Conservation (phyloP, 768 basidiomycete species). For the Cyathus striatus region DNA sequence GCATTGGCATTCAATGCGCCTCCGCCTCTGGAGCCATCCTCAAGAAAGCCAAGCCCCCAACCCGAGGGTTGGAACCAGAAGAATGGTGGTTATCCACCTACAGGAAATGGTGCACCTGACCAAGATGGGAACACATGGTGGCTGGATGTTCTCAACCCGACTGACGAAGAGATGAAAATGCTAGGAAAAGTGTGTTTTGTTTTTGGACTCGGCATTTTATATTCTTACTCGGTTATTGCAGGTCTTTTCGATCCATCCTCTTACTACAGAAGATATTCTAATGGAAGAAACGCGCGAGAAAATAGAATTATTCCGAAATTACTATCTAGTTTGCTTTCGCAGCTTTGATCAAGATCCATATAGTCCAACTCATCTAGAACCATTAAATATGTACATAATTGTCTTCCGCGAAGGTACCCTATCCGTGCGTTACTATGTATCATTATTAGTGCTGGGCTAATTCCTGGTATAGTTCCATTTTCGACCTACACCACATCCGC, state of each 20-base stretch:
- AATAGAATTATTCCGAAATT: slow-evolving; percentile 98
- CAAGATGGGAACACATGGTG: slow-evolving; percentile 90
- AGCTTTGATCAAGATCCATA: slow-evolving; percentile 99
- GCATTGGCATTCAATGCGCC: slow-evolving; percentile 12
- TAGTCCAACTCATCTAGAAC: slow-evolving; percentile 94
- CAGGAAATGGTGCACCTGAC: slow-evolving; percentile 19
- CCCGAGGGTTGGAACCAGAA: not conserved
- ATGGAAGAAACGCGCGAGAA: slow-evolving; percentile 99
- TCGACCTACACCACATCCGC: slow-evolving; percentile 93
- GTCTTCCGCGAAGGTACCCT: slow-evolving; percentile 96
- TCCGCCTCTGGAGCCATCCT: not conserved
- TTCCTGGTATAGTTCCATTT: slow-evolving; percentile 79
- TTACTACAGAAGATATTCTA: slow-evolving; percentile 98
- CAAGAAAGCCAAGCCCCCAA: not conserved
- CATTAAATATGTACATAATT: slow-evolving; percentile 99
- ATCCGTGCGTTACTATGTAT: slow-evolving; percentile 53
- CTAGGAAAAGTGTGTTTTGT: slow-evolving; percentile 69
- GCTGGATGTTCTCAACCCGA: slow-evolving; percentile 90
- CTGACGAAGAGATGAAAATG: slow-evolving; percentile 98
- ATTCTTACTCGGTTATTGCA: slow-evolving; percentile 19
- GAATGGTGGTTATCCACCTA: not conserved
- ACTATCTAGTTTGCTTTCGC: slow-evolving; percentile 98
- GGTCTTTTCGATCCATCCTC: slow-evolving; percentile 96
- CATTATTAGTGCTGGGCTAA: slow-evolving; percentile 1
- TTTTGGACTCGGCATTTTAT: slow-evolving; percentile 1